Evolutionary conservation across 257 asterid genomes (phyloP), one percentile per base, ranked within the genome.

Genomic region (Prunella vulgaris): DNA sequence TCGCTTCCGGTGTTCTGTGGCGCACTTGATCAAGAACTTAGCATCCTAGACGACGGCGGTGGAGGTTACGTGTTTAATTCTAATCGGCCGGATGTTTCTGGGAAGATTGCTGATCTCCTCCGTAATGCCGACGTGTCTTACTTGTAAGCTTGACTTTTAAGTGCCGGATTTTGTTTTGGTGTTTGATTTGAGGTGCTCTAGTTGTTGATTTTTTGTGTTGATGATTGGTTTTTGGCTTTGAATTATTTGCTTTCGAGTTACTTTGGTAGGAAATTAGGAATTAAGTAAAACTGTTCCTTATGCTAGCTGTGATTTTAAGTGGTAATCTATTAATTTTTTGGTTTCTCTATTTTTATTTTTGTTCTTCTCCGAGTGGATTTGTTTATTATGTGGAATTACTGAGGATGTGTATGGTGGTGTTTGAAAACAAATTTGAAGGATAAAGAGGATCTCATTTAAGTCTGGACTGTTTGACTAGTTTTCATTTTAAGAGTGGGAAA

Each of bases 1-100:
- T 82, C 97, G 72, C 88, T 94, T 15, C 97, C 99, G 60, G 97
- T 94, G 66, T 87, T 84, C 70, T 90, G 99, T 74, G 97, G 99
- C 25, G 90, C 95, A 48, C 84, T 83, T 4, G 93, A 89, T 78
- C 95, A 87, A 82, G 93, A 86, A 48, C 86, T 91, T 52, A 80
- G 88, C 65, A 74, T 94, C 71, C 79, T 84, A 15, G 96, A 92
- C 12, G 82, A 70, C 18, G 28, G 64, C 68, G 84, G 78, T 18
- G 77, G 81, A 27, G 61, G 75, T 62, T 74, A 86, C 44, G 81
- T 81, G 75, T 75, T 79, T 74, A 81, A 79, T 84, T 75, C 81
- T 13, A 76, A 77, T 66, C 78, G 84, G 21, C 80, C 67, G 56
- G 93, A 80, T 69, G 88, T 84, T 52, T 84, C 96, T 37, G 82